These are phyloP conservation scores for Lactarius indigo DNA, from an alignment of 768 basidiomycete genomes.

Conservation along the genomic window DNA sequence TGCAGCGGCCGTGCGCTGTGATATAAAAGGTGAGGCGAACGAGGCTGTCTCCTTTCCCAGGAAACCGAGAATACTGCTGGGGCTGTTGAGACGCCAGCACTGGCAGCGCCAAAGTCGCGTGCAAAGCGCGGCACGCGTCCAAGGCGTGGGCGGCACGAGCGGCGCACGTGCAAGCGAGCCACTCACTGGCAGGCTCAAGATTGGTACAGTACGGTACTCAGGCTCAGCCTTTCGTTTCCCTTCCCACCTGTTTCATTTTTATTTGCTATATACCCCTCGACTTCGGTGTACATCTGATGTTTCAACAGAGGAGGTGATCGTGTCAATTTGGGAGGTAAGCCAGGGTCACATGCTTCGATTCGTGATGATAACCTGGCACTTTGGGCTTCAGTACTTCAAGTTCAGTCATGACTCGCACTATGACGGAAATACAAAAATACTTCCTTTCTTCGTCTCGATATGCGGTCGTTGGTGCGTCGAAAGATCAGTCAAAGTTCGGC, in stretches of 20 bases:
- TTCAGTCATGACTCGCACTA: conserved; percentile 24
- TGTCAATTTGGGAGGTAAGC: no score
- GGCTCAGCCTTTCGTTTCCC: no score
- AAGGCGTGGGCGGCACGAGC: conserved; percentile 10
- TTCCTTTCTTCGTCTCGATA: conserved; percentile 64
- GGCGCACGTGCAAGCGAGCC: conserved; percentile 5
- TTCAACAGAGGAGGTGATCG: no score
- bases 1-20: conserved; percentile 22
- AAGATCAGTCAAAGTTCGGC: conserved; percentile 73
- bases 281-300: no score
- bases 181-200: conserved; percentile 26
- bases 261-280: no score
- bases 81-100: background rate
- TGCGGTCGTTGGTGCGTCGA: conserved; percentile 83
- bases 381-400: background rate
- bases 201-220: no score
- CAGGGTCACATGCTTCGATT: no score
- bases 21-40: background rate
- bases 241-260: no score
- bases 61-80: conserved; percentile 2
- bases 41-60: background rate
- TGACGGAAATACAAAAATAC: conserved; percentile 43
- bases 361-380: background rate
- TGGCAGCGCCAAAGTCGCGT: conserved; percentile 4
- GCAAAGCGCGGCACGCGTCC: conserved; percentile 30